These are phyloP conservation scores for Pyricularia grisea DNA, from an alignment of 2,329 filamentous ascomycete genomes.

Conservation along the genomic window DNA sequence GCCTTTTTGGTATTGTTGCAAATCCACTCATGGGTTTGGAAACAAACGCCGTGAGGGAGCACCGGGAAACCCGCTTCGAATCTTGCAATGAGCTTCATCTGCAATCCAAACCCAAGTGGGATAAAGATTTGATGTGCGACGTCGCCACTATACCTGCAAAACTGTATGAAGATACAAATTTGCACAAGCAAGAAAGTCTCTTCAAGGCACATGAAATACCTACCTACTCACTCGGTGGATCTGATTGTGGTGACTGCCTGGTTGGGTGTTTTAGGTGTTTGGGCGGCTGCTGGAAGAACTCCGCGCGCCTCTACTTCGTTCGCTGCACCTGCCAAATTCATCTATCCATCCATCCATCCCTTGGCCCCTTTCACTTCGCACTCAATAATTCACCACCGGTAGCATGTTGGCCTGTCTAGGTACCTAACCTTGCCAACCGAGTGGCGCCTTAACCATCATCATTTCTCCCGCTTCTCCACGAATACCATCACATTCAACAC, in stretches of 20 bases:
- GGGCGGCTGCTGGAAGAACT: not conserved
- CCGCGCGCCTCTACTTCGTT: not conserved
- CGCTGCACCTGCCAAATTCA: not conserved
- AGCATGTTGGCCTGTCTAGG: not conserved
- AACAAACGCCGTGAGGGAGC: not conserved
- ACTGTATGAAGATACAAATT: not conserved
- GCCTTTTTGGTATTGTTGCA: not conserved
- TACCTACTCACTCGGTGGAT: not conserved
- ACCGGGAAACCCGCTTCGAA: not conserved
- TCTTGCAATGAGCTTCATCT: not conserved
- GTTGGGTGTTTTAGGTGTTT: not conserved
- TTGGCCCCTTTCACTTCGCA: not conserved
- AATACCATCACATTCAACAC: not conserved
- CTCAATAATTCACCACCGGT: not conserved
- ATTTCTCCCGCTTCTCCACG: not conserved
- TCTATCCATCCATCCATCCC: not conserved
- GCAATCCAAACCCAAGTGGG: not conserved
- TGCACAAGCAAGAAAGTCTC: not conserved
- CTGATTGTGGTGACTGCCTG: not conserved
- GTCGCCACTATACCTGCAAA: not conserved
- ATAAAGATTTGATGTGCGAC: not conserved
- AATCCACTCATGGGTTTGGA: not conserved
- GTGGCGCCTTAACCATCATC: not conserved
- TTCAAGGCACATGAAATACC: not conserved
- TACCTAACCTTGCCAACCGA: not conserved